A percentile compares a stretch with the other conserved stretches of the same genome.
Conservation (phyloP, 1,284 basidiomycete genomes). For the Sanguinoderma infundibulare region DNA sequence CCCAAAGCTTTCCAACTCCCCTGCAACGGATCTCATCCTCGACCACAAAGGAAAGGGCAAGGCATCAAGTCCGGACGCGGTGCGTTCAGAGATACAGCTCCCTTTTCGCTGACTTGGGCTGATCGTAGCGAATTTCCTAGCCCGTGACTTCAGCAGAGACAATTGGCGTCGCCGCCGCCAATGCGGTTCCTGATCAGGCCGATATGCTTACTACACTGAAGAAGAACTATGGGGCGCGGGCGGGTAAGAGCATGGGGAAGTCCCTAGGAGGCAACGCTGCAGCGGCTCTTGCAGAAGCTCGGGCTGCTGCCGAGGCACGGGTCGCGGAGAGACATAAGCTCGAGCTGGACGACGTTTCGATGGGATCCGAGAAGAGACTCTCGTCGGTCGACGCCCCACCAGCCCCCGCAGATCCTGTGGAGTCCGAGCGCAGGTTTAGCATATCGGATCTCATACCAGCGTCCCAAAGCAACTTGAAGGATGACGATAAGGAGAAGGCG, state of each 20-base stretch:
- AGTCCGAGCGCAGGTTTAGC: slow-evolving; percentile 49
- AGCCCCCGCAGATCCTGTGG: slow-evolving; percentile 11
- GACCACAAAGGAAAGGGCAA: slow-evolving; percentile 23
- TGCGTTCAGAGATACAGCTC: slow-evolving; percentile 12
- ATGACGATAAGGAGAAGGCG: slow-evolving; percentile 5
- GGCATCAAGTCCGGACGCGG: slow-evolving; percentile 5
- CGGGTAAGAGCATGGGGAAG: slow-evolving; percentile 64
- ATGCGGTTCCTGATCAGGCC: slow-evolving; percentile 44
- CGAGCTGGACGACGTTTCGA: slow-evolving; percentile 29
- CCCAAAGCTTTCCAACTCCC: slow-evolving; percentile 41
- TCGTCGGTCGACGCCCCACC: slow-evolving; percentile 2
- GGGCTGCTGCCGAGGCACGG: slow-evolving; percentile 70
- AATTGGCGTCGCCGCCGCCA: background rate
- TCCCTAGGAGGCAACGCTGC: slow-evolving; percentile 65
- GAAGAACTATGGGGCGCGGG: slow-evolving; percentile 64
- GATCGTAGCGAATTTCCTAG: background rate
- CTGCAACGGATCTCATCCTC: background rate
- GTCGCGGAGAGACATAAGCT: slow-evolving; percentile 64
- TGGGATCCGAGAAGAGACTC: slow-evolving; percentile 7
- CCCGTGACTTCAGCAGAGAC: background rate
- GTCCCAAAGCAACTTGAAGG: slow-evolving; percentile 13
- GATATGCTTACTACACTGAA: slow-evolving; percentile 59
- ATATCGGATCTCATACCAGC: slow-evolving; percentile 52
- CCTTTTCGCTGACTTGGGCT: too few relatives aligned
- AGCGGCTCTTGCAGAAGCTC: slow-evolving; percentile 69